Percentiles rank a stretch among this genome's conserved stretches.
Conservation (phyloP, 257 asterid species). For the Apocynum venetum region DNA sequence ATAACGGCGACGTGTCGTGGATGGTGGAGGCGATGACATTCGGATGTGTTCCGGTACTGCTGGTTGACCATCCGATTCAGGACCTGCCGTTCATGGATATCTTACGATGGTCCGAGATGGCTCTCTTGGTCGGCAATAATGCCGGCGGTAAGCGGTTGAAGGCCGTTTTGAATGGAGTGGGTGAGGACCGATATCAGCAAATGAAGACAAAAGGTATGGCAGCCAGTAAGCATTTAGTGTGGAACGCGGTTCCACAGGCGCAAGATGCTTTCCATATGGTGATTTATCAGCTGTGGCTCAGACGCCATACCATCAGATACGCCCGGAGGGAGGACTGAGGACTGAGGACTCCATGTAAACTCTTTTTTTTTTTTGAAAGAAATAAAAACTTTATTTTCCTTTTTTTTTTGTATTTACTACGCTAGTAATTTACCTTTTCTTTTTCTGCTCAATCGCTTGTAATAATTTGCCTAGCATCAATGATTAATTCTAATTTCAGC, state of each 20-base stretch:
- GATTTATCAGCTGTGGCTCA: constrained; percentile 82
- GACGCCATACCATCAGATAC: constrained; percentile 81
- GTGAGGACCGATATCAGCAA: constrained; percentile 38
- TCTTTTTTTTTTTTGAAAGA: too few relatives aligned
- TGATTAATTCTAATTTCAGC: too few relatives aligned
- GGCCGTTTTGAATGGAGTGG: constrained; percentile 42
- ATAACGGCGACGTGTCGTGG: constrained; percentile 41
- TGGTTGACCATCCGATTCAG: constrained; percentile 79
- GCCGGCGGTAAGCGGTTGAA: constrained; percentile 55
- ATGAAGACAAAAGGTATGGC: constrained; percentile 54
- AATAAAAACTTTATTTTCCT: too few relatives aligned
- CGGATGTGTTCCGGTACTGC: constrained; percentile 86
- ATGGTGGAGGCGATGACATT: constrained; percentile 56
- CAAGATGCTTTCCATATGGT: constrained; percentile 81
- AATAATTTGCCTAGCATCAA: too few relatives aligned
- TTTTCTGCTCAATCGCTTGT: too few relatives aligned
- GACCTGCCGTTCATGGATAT: constrained; percentile 84
- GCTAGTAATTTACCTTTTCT: too few relatives aligned
- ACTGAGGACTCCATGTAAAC: neutral
- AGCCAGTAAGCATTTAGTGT: constrained; percentile 70
- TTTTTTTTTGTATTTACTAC: too few relatives aligned
- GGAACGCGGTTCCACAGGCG: constrained; percentile 71
- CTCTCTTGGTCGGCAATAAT: constrained; percentile 42
- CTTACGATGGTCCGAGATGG: constrained; percentile 64
- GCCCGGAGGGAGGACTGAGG: constrained; percentile 45